Evolutionary conservation across 164 flowering plant genomes (phyloP).

Genomic region (Litsea cubeba): DNA sequence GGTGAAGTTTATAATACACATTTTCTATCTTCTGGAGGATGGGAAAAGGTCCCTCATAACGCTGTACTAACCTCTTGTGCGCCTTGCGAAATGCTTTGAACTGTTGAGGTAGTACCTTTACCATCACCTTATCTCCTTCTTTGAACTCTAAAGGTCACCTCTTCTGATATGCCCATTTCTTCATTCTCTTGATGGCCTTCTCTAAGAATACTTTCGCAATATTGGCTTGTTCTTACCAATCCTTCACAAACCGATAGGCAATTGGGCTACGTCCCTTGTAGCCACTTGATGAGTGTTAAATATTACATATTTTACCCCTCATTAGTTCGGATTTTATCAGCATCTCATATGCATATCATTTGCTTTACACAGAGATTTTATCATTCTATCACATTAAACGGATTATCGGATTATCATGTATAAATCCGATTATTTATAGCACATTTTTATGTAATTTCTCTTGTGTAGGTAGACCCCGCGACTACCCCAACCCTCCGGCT

Average conservation of each 20-base stretch:
- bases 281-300: too few species aligned
- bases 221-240: constrained; percentile 1
- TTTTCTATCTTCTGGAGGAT: neutral
- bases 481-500: too few species aligned
- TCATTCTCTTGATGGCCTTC: constrained; percentile 3
- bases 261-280: neutral
- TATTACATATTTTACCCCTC: too few species aligned
- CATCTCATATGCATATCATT: too few species aligned
- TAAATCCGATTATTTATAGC: too few species aligned
- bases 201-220: neutral
- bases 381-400: too few species aligned
- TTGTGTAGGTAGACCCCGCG: too few species aligned
- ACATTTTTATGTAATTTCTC: too few species aligned
- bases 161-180: neutral
- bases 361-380: too few species aligned
- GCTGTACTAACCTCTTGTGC: neutral
- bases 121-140: neutral
- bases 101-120: neutral
- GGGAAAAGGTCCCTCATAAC: neutral
- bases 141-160: neutral
- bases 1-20: neutral
- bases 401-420: too few species aligned
- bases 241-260: constrained; percentile 1
- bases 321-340: too few species aligned
- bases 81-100: neutral